phyloP scores from a whole-genome alignment of 2,329 filamentous ascomycete genomes.

The Fusarium tanahbumbuense region DNA sequence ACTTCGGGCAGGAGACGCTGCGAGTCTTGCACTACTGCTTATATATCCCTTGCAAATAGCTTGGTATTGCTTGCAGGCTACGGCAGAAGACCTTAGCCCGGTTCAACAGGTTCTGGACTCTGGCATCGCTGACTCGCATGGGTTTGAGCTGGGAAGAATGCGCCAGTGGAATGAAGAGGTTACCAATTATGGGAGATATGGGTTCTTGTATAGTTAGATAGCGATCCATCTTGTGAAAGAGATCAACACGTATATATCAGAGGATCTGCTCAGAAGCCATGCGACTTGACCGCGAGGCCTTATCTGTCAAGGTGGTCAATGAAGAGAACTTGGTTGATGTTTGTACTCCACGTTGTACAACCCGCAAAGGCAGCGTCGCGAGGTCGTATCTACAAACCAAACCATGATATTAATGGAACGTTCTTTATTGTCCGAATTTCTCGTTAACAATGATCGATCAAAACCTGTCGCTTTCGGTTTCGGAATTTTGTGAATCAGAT shows the following conservation, averaged over 20 bases:
- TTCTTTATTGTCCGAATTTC: too few species aligned
- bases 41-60: constrained; percentile 30
- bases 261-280: not conserved
- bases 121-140: constrained; percentile 20
- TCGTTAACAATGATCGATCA: too few species aligned
- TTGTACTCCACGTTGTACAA: too few species aligned
- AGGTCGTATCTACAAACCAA: too few species aligned
- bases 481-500: not conserved
- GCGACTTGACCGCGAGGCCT: not conserved
- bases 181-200: not conserved
- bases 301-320: not conserved
- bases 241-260: not conserved
- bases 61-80: constrained; percentile 19
- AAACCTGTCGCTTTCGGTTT: not conserved
- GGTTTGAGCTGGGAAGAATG: constrained; percentile 26
- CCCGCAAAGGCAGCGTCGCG: too few species aligned
- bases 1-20: not conserved
- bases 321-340: not conserved
- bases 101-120: constrained; percentile 16
- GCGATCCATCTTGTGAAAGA: not conserved
- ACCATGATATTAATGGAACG: too few species aligned
- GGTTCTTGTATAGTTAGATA: constrained; percentile 12
- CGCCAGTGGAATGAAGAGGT: constrained; percentile 14
- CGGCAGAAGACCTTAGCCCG: not conserved
- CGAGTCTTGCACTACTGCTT: constrained; percentile 4